Conservation (phyloP, 2,329 filamentous ascomycete genomes). For the Mycogone perniciosa region DNA sequence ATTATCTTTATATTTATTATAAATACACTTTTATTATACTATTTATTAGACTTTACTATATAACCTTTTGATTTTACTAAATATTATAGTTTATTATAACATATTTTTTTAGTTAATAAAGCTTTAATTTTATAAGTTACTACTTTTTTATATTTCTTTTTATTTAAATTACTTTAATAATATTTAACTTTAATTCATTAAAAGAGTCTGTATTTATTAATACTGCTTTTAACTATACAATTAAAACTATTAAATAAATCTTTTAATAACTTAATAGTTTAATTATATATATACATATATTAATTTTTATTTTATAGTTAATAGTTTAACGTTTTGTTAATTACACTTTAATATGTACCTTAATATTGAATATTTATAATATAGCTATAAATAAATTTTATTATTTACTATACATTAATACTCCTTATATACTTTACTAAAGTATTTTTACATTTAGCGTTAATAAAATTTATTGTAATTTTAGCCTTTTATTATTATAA, state of each 20-base stretch:
- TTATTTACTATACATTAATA: background rate
- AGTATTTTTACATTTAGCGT: background rate
- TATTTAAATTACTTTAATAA: background rate
- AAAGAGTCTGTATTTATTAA: background rate
- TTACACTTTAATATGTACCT: too few species aligned
- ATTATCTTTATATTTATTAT: background rate
- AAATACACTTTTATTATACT: background rate
- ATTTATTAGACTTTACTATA: too few species aligned
- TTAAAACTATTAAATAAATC: background rate
- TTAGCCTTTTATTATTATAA: too few species aligned
- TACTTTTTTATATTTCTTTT: too few species aligned
- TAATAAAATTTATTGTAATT: background rate
- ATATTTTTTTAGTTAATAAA: too few species aligned
- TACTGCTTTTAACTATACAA: background rate
- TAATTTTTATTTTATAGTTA: background rate
- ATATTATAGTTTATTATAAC: too few species aligned
- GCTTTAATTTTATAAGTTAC: too few species aligned
- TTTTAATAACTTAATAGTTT: background rate
- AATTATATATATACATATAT: background rate
- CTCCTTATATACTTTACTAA: background rate
- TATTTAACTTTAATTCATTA: background rate
- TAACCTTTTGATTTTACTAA: too few species aligned
- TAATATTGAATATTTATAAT: background rate
- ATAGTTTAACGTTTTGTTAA: background rate
- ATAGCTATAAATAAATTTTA: background rate